These are phyloP conservation scores for Aspergillus sparsus DNA, from an alignment of 495 filamentous ascomycete species.

Conservation along the genomic window DNA sequence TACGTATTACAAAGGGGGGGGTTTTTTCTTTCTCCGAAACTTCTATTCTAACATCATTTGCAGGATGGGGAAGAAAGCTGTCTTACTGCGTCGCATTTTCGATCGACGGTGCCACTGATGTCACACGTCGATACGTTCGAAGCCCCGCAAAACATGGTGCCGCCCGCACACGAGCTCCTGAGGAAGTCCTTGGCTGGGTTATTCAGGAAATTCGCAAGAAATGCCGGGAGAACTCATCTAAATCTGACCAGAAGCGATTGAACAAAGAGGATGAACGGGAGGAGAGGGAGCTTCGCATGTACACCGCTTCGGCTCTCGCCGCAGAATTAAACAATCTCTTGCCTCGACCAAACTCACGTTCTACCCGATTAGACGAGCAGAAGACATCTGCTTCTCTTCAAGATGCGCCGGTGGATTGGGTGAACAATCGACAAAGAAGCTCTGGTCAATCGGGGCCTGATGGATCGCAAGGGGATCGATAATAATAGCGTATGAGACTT, in stretches of 20 bases:
- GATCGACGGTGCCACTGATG: constrained; percentile 90
- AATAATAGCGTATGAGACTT: constrained; percentile 16
- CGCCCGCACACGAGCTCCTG: constrained; percentile 71
- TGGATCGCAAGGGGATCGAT: constrained; percentile 38
- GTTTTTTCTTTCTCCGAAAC: neutral
- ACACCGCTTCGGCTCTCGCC: constrained; percentile 72
- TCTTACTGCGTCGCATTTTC: constrained; percentile 97
- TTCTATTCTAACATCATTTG: constrained; percentile 3
- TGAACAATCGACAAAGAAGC: constrained; percentile 59
- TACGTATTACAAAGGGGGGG: constrained; percentile 33
- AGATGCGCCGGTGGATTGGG: constrained; percentile 65
- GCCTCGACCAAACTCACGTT: constrained; percentile 34
- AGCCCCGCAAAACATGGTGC: constrained; percentile 71
- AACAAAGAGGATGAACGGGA: constrained; percentile 89
- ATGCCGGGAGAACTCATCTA: constrained; percentile 73
- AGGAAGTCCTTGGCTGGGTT: constrained; percentile 86
- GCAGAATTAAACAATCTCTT: constrained; percentile 58
- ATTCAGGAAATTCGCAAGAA: constrained; percentile 84
- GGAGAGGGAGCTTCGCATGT: constrained; percentile 76
- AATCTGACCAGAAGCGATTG: constrained; percentile 76
- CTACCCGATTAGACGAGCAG: constrained; percentile 40
- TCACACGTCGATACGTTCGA: constrained; percentile 93
- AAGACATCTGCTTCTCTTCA: constrained; percentile 52
- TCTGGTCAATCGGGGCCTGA: constrained; percentile 44
- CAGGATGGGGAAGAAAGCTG: constrained; percentile 88